These are phyloP conservation scores for Rhazya stricta DNA, from an alignment of 257 asterid species.

Conservation along the genomic window DNA sequence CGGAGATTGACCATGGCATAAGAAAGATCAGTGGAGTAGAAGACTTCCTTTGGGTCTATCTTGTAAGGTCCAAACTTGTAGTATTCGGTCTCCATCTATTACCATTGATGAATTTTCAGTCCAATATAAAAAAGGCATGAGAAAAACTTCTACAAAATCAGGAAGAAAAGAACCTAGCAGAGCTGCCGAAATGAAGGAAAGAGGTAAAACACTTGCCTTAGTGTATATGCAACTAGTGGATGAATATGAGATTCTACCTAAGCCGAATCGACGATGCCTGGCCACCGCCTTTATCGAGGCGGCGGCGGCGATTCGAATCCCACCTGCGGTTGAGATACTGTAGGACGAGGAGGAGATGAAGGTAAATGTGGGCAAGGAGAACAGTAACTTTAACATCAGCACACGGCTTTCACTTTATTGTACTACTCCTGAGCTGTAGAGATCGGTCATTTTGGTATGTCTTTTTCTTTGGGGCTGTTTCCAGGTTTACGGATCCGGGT, in stretches of 20 bases:
- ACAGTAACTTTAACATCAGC: conserved; percentile 32
- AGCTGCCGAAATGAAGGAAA: neutral
- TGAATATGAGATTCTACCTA: neutral
- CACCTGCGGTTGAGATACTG: neutral
- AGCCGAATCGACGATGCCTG: neutral
- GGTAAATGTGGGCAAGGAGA: conserved; percentile 17
- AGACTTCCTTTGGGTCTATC: conserved; percentile 60
- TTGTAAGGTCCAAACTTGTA: conserved; percentile 67
- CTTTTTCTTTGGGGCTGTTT: neutral
- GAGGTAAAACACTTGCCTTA: conserved; percentile 5
- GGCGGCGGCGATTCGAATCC: conserved; percentile 4
- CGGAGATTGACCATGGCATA: conserved; percentile 85
- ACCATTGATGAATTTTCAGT: neutral
- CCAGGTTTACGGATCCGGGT: neutral
- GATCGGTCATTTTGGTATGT: neutral
- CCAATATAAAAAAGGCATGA: neutral
- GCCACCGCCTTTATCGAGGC: neutral
- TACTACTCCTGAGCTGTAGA: neutral
- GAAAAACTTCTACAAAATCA: no score
- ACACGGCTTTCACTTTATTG: neutral
- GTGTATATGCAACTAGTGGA: neutral
- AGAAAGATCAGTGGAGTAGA: conserved; percentile 60
- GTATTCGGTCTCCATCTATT: conserved; percentile 56
- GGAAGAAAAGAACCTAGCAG: neutral
- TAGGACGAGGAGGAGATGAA: conserved; percentile 14